These are phyloP conservation scores for Penicillium occitanis DNA, from an alignment of 2,329 filamentous ascomycete genomes.

Conservation along the genomic window DNA sequence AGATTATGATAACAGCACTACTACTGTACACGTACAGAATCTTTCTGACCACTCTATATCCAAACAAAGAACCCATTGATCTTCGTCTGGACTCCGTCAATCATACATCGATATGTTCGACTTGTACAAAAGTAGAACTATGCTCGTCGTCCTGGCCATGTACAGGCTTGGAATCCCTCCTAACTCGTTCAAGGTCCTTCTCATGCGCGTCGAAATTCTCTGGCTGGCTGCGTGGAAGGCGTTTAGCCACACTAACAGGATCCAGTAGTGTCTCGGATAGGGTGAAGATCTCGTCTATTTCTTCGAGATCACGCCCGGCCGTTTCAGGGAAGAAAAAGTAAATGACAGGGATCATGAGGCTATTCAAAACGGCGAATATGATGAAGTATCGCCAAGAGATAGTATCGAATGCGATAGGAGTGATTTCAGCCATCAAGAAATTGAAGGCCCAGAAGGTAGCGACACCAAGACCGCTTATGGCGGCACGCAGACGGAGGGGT, in stretches of 20 bases:
- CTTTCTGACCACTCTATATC: too few relatives aligned
- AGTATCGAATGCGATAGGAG: slow-evolving; percentile 31
- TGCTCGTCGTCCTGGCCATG: not conserved
- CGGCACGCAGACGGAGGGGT: slow-evolving; percentile 39
- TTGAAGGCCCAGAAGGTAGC: slow-evolving; percentile 41
- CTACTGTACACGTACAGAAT: too few relatives aligned
- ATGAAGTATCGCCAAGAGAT: slow-evolving; percentile 52
- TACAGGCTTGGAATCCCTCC: not conserved
- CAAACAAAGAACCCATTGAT: too few relatives aligned
- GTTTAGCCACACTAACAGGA: not conserved
- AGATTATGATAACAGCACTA: too few relatives aligned
- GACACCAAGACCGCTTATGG: slow-evolving; percentile 38
- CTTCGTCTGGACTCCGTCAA: too few relatives aligned
- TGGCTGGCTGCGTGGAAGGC: not conserved
- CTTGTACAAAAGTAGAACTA: not conserved
- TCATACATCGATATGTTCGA: not conserved
- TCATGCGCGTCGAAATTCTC: not conserved
- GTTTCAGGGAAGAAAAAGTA: slow-evolving; percentile 6
- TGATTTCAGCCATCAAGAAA: slow-evolving; percentile 31
- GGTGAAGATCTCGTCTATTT: not conserved
- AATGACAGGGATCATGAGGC: slow-evolving; percentile 25
- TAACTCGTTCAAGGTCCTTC: not conserved
- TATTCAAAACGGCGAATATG: slow-evolving; percentile 43
- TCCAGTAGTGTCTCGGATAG: not conserved
- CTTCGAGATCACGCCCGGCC: not conserved